These are phyloP conservation scores for Stylosanthes scabra DNA, from an alignment of 331 rosid species.

Conservation along the genomic window DNA sequence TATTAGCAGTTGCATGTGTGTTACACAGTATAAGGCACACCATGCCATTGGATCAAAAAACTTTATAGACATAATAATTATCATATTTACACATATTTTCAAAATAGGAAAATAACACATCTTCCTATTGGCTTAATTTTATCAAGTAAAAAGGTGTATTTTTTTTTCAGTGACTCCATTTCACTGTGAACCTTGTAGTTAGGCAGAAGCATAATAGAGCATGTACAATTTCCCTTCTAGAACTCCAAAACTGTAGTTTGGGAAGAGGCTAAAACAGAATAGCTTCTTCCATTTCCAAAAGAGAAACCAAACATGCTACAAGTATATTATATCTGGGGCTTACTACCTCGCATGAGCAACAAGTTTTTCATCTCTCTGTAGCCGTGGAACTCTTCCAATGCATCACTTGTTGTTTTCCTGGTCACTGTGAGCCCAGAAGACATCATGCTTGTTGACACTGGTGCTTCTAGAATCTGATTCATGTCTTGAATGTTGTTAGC, in stretches of 20 bases:
- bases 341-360: conserved; percentile 55
- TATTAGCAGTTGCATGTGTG: conserved; percentile 24
- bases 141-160: conserved; percentile 28
- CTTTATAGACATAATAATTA: conserved; percentile 22
- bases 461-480: conserved; percentile 37
- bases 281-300: too few relatives aligned
- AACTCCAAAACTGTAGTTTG: too few relatives aligned
- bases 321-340: conserved; percentile 44
- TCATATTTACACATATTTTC: conserved; percentile 38
- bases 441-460: conserved; percentile 44
- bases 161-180: conserved; percentile 25
- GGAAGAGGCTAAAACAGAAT: too few relatives aligned
- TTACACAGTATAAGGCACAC: conserved; percentile 26
- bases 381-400: conserved; percentile 81
- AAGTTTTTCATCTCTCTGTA: conserved; percentile 74
- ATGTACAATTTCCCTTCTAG: too few relatives aligned
- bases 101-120: conserved; percentile 30
- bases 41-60: conserved; percentile 30
- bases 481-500: conserved; percentile 40
- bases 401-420: conserved; percentile 75
- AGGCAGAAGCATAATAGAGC: not conserved
- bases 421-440: conserved; percentile 46
- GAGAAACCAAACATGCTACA: not conserved
- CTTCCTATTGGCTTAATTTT: conserved; percentile 29
- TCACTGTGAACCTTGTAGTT: conserved; percentile 1